Percentiles rank a stretch among this genome's conserved stretches.
These are phyloP conservation scores for Arbutus unedo DNA, from an alignment of 148 eudicot genomes.

Conservation along the genomic window DNA sequence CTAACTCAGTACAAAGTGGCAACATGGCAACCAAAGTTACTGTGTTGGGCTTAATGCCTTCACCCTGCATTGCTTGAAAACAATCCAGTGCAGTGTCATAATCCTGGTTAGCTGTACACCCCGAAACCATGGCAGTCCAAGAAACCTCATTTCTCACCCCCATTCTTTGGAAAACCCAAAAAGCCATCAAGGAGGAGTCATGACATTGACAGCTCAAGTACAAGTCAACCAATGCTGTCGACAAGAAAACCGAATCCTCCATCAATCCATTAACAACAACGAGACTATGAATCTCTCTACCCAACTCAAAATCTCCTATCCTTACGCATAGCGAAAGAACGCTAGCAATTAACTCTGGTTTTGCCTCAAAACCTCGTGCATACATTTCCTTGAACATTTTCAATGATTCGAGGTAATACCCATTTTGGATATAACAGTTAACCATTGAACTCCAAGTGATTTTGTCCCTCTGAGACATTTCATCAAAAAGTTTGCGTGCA, in stretches of 20 bases:
- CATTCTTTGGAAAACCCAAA: slow-evolving; percentile 37
- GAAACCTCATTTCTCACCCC: slow-evolving; percentile 46
- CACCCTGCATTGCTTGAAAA: slow-evolving; percentile 37
- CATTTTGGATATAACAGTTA: slow-evolving; percentile 41
- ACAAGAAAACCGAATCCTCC: slow-evolving; percentile 29
- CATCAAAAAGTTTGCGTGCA: slow-evolving; percentile 43
- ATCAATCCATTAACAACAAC: slow-evolving; percentile 33
- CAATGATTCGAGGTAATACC: slow-evolving; percentile 27
- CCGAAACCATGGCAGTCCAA: slow-evolving; percentile 55
- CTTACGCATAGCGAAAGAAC: slow-evolving; percentile 27
- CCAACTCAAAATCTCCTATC: slow-evolving; percentile 23
- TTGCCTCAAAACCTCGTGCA: slow-evolving; percentile 31
- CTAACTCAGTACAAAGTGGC: slow-evolving; percentile 39
- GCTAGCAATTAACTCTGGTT: slow-evolving; percentile 47
- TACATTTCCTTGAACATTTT: slow-evolving; percentile 41
- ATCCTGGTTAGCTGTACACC: slow-evolving; percentile 28
- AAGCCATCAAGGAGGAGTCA: slow-evolving; percentile 30
- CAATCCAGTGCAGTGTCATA: slow-evolving; percentile 38
- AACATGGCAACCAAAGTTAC: slow-evolving; percentile 42
- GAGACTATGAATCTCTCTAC: slow-evolving; percentile 45
- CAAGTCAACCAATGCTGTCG: slow-evolving; percentile 43
- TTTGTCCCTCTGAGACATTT: slow-evolving; percentile 40
- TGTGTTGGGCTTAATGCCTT: slow-evolving; percentile 35
- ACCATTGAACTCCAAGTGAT: slow-evolving; percentile 51
- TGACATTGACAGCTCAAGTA: slow-evolving; percentile 26